Percentiles rank a stretch among this genome's conserved stretches.
Conservation (phyloP, 371 early-diverging fungal species). For the Rhizomucor miehei region DNA sequence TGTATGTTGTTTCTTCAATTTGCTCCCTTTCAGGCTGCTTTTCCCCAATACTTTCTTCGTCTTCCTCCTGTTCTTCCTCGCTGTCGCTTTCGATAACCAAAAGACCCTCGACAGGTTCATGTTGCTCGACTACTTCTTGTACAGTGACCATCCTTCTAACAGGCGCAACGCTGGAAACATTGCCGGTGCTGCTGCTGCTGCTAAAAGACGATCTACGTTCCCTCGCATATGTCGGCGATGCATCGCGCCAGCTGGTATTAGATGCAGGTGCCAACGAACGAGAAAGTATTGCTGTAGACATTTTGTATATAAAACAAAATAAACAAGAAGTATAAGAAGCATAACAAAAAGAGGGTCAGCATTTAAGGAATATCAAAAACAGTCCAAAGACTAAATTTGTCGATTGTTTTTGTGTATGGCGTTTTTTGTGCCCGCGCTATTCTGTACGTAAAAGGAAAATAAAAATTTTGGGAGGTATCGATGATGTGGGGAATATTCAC, state of each 20-base stretch:
- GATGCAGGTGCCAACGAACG: background rate
- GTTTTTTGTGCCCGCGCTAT: background rate
- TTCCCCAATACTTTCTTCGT: background rate
- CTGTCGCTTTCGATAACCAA: slow-evolving; percentile 13
- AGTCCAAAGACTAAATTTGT: slow-evolving; percentile 12
- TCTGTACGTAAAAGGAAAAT: slow-evolving; percentile 1
- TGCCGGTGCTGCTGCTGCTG: no score
- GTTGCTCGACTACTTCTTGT: slow-evolving; percentile 7
- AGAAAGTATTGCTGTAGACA: slow-evolving; percentile 2
- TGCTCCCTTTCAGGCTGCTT: no score
- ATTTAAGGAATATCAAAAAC: slow-evolving; percentile 3
- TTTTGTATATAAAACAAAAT: background rate
- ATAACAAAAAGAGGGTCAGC: background rate
- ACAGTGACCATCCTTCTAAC: slow-evolving; percentile 17
- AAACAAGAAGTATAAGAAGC: background rate
- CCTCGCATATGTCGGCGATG: background rate
- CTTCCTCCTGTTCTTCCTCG: slow-evolving; percentile 11
- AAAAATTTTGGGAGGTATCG: no score
- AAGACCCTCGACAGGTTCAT: slow-evolving; percentile 4
- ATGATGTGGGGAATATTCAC: no score
- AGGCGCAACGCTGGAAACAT: background rate
- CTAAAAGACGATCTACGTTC: background rate
- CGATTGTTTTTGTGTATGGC: slow-evolving; percentile 11
- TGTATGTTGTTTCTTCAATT: no score
- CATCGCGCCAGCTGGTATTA: background rate